Percentiles rank a stretch among this genome's conserved stretches.
phyloP scores from a whole-genome alignment of 768 basidiomycete species.

The Naematelia encephala region DNA sequence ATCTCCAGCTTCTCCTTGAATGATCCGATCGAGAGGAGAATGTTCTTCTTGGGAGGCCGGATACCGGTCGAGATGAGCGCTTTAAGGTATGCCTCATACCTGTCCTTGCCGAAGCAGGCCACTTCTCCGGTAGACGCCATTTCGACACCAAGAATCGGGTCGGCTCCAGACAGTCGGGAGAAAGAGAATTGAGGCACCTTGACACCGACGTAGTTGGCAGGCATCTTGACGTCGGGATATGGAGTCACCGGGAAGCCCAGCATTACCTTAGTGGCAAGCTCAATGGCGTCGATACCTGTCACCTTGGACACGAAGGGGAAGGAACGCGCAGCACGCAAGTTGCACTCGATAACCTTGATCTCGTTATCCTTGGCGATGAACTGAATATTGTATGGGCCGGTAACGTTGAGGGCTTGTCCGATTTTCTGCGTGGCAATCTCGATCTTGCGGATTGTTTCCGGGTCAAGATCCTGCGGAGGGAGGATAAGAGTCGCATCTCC shows the following conservation, averaged over 20 bases:
- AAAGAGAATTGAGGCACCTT: conserved; percentile 99
- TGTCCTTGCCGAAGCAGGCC: conserved; percentile 95
- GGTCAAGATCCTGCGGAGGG: conserved; percentile 96
- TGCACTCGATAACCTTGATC: conserved; percentile 99
- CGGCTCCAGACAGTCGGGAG: conserved; percentile 90
- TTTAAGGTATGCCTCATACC: conserved; percentile 98
- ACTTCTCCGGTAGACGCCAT: conserved; percentile 99
- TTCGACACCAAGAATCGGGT: conserved; percentile 95
- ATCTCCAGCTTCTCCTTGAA: conserved; percentile 97
- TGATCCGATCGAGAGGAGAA: conserved; percentile 91
- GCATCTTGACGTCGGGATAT: conserved; percentile 83
- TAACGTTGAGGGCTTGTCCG: conserved; percentile 94
- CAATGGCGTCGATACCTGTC: conserved; percentile 94
- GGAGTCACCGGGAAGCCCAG: conserved; percentile 80
- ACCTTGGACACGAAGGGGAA: conserved; percentile 99
- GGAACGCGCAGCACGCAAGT: conserved; percentile 92
- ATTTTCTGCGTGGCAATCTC: conserved; percentile 97
- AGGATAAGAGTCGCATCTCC: conserved; percentile 98
- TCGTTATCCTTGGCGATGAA: conserved; percentile 99
- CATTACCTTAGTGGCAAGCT: conserved; percentile 99
- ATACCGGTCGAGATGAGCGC: conserved; percentile 96
- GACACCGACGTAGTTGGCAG: conserved; percentile 92
- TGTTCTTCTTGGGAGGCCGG: conserved; percentile 91
- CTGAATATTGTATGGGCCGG: conserved; percentile 98
- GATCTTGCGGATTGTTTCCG: conserved; percentile 90